Percentiles rank a stretch among this genome's conserved stretches.
These are phyloP conservation scores for Mycena polygramma DNA, from an alignment of 768 basidiomycete genomes.

Conservation along the genomic window DNA sequence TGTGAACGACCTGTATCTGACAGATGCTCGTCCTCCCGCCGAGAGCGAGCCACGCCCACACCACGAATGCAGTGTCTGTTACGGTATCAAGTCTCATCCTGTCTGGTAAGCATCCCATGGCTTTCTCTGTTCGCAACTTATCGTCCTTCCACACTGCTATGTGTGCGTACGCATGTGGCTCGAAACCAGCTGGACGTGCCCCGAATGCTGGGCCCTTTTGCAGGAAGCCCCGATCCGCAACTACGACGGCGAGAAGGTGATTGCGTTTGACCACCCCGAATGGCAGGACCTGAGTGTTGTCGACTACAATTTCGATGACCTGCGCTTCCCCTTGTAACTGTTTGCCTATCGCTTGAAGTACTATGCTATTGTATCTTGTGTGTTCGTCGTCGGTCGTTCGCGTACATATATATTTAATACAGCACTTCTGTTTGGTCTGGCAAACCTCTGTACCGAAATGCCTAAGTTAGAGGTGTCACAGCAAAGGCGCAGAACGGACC, in stretches of 20 bases:
- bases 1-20: not conserved
- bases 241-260: not conserved
- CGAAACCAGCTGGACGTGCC: not conserved
- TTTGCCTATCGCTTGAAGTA: not conserved
- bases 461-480: no score
- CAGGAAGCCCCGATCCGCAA: not conserved
- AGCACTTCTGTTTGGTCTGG: no score
- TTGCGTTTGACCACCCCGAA: not conserved
- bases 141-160: not conserved
- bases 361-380: no score
- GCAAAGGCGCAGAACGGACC: no score
- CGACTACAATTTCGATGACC: not conserved
- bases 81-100: not conserved
- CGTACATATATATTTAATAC: no score
- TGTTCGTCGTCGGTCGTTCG: not conserved
- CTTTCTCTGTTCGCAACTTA: not conserved
- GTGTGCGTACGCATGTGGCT: not conserved
- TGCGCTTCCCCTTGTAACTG: not conserved
- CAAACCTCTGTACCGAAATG: no score
- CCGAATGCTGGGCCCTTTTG: not conserved
- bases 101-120: not conserved
- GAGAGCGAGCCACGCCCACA: not conserved
- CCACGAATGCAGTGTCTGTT: not conserved
- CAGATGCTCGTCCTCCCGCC: not conserved
- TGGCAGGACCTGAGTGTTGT: not conserved